Conservation (phyloP, 306 rosid genomes). For the Vigna angularis region DNA sequence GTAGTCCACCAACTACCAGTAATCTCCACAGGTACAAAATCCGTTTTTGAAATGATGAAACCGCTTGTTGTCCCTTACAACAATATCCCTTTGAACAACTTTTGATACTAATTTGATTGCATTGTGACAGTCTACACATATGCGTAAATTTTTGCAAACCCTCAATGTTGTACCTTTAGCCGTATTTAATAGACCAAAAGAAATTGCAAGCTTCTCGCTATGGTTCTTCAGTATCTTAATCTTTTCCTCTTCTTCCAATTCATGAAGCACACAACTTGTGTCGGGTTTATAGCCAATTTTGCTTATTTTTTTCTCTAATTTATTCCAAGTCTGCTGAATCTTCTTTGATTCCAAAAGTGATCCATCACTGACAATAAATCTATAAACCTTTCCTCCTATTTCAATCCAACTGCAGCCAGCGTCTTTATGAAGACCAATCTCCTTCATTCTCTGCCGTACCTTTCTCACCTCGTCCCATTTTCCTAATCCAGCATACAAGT, state of each 20-base stretch:
- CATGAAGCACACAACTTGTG: conserved; percentile 82
- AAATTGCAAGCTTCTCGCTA: conserved; percentile 90
- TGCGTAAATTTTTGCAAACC: conserved; percentile 75
- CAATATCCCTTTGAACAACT: conserved; percentile 66
- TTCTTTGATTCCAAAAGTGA: conserved; percentile 48
- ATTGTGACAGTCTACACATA: conserved; percentile 84
- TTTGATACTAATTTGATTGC: conserved; percentile 75
- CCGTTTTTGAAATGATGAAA: conserved; percentile 85
- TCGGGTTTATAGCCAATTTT: conserved; percentile 77
- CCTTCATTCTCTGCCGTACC: conserved; percentile 75
- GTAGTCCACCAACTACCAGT: conserved; percentile 60
- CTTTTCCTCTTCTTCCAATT: conserved; percentile 74
- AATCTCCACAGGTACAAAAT: conserved; percentile 80
- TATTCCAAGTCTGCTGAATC: conserved; percentile 63
- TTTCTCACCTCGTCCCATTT: conserved; percentile 81
- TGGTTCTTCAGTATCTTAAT: conserved; percentile 62
- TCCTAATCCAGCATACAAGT: conserved; percentile 70
- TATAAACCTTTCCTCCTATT: conserved; percentile 69
- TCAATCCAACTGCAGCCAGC: conserved; percentile 91
- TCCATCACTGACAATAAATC: conserved; percentile 69
- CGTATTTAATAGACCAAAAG: conserved; percentile 68
- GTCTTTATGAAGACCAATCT: conserved; percentile 67
- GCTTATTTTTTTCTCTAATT: conserved; percentile 68
- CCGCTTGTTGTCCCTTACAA: conserved; percentile 84
- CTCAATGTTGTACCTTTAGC: conserved; percentile 66